Evolutionary conservation across 169 alveolate species (phyloP), one percentile per base, ranked within the genome.

Genomic region (Plasmodium knowlesi): DNA sequence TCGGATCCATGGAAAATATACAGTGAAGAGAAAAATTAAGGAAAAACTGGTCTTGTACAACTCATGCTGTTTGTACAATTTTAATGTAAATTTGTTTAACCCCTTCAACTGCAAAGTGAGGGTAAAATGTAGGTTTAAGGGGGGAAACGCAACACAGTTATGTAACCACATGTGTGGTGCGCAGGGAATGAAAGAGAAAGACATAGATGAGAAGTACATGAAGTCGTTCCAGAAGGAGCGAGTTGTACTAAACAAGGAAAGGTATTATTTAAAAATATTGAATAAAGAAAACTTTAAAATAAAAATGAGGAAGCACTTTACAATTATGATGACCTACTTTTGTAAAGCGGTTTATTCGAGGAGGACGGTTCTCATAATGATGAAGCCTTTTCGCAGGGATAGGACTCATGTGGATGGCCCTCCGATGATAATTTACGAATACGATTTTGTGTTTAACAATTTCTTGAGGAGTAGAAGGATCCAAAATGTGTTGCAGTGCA

Each of bases 31-130:
- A 61, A 89, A 61, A 89, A 89, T 89, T 79, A 89, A 89, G 57
- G 94, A 89, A 41, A 79, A 80, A 16, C 14, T 89, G 28, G 74
- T 89, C 19, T 41, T 89, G n/a, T 61, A 89, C 82, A 89, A 89
- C 72, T 79, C 90, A 1, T 78, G 82, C 82, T 89, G 82, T 37
- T 79, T 89, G 25, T 79, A 89, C 19, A 53, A 22, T 37, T 89
- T 89, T 46, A 41, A 34, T 19, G 34, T 89, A 67, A 78, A 89
- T 78, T 19, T 89, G 12, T 89, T 89, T 30, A 89, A 89, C 41
- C 94, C 94, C 30, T 79, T 89, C n/a, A 61, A 57, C 19, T 89
- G 90, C 22, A 89, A 79, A n/a, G 37, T 89, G 32, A 10, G 16
- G 32, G 82, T 89, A 61, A 78, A 79, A 61, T 89, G 94, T 67